Evolutionary conservation across 2,329 filamentous ascomycete genomes (phyloP), one percentile per base, ranked within the genome.

Genomic region (Juglanconis oblonga): DNA sequence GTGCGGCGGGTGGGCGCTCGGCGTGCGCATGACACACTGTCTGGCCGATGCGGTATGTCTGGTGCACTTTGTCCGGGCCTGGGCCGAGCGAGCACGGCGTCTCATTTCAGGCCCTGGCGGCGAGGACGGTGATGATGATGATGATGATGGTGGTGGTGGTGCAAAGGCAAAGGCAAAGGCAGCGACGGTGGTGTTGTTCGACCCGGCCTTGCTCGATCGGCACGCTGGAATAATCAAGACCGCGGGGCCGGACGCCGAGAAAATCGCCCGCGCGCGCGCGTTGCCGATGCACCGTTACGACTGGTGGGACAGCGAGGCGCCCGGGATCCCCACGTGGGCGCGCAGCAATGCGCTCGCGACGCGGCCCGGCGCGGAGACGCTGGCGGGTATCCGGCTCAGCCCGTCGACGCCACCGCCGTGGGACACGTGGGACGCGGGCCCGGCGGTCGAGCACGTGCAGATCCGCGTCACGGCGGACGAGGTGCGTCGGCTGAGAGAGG

Each of bases 221-320:
- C 69, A 72, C 14, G 72, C 75, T 32, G 66, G 68, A 3, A 65
- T 67, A 14, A 53, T 38, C 1, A 51, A 64, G 1, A 65, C 66
- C 4, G 65, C 72, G 0, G 65, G 72, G n/a, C 59, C 69, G 3
- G 62, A 69, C 32, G 32, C 47, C n/a, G 36, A 55, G 5, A 64
- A 67, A 5, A 53, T 72, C 24, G 60, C 65, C 0, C 66, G 62
- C 33, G 75, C 76, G 4, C 68, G 74, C 7, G 64, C 66, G 2
- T 65, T 82, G 5, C 79, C 79, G 1, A 68, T 77, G 57, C 75
- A 81, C 63, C 73, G 79, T 6, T 81, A 74, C 59, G 76, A 81
- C 67, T 81, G 78, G 75, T 82, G 77, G 76, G 69, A 68, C 33
- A 65, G 57, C 5, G 64, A 68, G 0, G 72, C 68, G 0, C 71